Evolutionary conservation across 2,329 filamentous ascomycete species (phyloP), one percentile per base, ranked within the genome.

Genomic region (Cladorrhinum sp.): DNA sequence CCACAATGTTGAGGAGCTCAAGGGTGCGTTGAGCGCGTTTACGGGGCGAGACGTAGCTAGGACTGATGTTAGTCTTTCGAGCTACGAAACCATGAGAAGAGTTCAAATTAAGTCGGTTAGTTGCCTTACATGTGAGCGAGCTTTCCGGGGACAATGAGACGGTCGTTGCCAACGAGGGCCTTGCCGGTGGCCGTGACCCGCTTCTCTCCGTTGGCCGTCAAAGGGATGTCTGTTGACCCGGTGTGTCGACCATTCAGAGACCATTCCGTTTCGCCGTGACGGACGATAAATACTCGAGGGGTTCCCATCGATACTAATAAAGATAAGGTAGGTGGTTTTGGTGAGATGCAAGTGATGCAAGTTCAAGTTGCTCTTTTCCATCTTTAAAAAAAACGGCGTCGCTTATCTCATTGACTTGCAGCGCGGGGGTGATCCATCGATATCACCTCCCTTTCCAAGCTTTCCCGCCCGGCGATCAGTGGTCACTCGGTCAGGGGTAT

Each of bases 221-320:
- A 80, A 1, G 92, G 88, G 3, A 98, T 90, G 71, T 98, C 93
- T n/a, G 90, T 90, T 26, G 80, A 82, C 56, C 92, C 90, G 0
- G 94, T 98, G 76, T 97, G 91, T 57, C 86, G 83, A 59, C 92
- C 93, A 67, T 89, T 89, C 53, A 96, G 85, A 4, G 91, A 96
- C 93, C 93, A 98, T 79, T 96, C 92, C 3, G 93, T 98, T 79
- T 97, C 92, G 76, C 93, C 94, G 72, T 97, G 93, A 68, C 93
- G 91, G 73, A 92, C 78, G 67, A 95, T 85, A 79, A 94, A 94
- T 72, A 91, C 87, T 57, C 90, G 84, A 1, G 91, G 90, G 1
- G 87, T 86, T 1, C 75, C 53, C 75, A 76, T 76, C 9, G 42
- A 46, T 46, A 10, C 42, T 21, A 46, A 46, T 3, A 46, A 18